Evolutionary conservation across 495 filamentous ascomycete species (phyloP).

Genomic region (Tuber magnatum): DNA sequence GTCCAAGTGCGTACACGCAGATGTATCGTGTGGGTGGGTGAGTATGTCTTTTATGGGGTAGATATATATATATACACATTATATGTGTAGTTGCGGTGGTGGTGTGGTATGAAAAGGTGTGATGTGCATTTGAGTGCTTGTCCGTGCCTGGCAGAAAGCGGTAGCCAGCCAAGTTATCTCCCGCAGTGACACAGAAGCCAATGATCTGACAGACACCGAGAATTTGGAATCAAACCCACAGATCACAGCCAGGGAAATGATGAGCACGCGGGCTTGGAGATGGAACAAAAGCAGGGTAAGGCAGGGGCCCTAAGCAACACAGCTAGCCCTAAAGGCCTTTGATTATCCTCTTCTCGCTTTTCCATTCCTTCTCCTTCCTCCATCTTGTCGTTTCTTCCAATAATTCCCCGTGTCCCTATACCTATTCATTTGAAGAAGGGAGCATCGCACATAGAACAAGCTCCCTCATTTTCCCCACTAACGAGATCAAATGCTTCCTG

Average conservation of each 20-base stretch:
- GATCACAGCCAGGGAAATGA: not conserved
- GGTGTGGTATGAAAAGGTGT: not conserved
- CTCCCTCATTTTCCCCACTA: not conserved
- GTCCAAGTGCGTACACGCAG: not conserved
- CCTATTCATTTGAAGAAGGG: not conserved
- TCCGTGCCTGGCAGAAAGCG: not conserved
- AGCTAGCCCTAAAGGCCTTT: not conserved
- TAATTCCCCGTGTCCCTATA: not conserved
- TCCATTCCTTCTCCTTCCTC: not conserved
- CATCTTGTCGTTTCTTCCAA: not conserved
- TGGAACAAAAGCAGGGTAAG: not conserved
- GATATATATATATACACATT: not conserved
- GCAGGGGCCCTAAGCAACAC: not conserved
- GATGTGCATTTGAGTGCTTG: not conserved
- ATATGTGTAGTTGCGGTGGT: not conserved
- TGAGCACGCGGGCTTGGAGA: not conserved
- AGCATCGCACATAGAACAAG: not conserved
- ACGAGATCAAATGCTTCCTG: not conserved
- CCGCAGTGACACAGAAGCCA: not conserved
- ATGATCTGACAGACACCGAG: slow-evolving; percentile 5
- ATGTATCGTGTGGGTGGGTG: not conserved
- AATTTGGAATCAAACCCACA: slow-evolving; percentile 1
- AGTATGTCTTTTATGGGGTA: not conserved
- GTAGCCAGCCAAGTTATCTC: not conserved
- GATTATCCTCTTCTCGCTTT: not conserved